phyloP scores from a whole-genome alignment of 139 green algal genomes.

The Closterium sp. region DNA sequence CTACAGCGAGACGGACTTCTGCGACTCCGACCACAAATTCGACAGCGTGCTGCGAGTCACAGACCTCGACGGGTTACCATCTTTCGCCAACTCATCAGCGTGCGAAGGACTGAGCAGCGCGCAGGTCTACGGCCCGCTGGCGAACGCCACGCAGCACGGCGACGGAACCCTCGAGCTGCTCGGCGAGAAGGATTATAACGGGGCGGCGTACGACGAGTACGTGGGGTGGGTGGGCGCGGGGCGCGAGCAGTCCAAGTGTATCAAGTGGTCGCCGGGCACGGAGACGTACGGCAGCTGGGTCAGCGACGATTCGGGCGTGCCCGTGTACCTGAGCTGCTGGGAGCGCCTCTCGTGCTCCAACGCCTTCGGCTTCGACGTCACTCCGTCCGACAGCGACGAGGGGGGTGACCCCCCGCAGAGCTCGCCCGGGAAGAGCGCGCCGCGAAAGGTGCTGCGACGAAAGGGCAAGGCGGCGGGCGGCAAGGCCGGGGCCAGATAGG shows the following conservation, averaged over 20 bases:
- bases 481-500: neutral
- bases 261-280: neutral
- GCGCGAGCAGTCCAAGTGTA: neutral
- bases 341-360: neutral
- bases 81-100: neutral
- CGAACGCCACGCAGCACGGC: neutral
- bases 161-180: neutral
- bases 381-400: neutral
- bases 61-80: neutral
- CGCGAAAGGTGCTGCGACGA: neutral
- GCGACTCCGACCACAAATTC: neutral
- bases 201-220: neutral
- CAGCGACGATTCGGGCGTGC: neutral
- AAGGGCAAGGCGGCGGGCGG: neutral
- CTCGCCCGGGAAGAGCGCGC: no score
- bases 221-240: neutral
- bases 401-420: neutral
- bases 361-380: neutral
- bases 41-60: neutral
- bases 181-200: neutral
- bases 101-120: neutral
- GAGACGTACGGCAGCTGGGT: neutral
- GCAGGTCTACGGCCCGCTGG: neutral
- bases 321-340: neutral
- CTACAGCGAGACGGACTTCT: neutral